Evolutionary conservation across 371 early-diverging fungal genomes (phyloP).

Genomic region (Zychaea mexicana): DNA sequence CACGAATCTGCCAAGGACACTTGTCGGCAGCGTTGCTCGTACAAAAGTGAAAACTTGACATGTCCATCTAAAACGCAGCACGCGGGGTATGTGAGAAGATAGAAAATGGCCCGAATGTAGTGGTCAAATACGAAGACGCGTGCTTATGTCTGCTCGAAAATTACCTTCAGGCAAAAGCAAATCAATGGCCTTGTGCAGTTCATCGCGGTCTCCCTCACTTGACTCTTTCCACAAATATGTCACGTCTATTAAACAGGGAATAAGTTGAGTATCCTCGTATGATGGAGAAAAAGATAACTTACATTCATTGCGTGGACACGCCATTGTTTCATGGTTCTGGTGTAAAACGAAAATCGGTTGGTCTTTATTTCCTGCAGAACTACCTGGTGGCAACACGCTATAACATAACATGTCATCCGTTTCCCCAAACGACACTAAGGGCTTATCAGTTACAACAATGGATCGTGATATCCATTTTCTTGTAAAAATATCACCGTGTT

Average conservation of each 20-base stretch:
- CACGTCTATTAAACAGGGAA: slow-evolving; percentile 16
- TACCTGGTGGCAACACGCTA: slow-evolving; percentile 39
- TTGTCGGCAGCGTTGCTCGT: slow-evolving; percentile 46
- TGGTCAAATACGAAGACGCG: no score
- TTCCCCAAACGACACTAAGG: slow-evolving; percentile 38
- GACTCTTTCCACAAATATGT: slow-evolving; percentile 36
- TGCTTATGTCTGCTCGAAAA: no score
- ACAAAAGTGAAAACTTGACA: slow-evolving; percentile 41
- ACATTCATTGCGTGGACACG: slow-evolving; percentile 67
- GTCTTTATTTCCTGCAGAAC: slow-evolving; percentile 56
- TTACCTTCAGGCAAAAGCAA: slow-evolving; percentile 26
- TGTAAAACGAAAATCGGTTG: slow-evolving; percentile 58
- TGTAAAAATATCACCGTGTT: slow-evolving; percentile 7
- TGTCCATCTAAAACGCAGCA: neutral
- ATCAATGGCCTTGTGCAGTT: slow-evolving; percentile 20
- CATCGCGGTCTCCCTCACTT: slow-evolving; percentile 27
- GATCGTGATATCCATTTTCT: slow-evolving; percentile 54
- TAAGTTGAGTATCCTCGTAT: neutral
- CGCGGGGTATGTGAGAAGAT: slow-evolving; percentile 24
- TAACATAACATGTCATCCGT: slow-evolving; percentile 36
- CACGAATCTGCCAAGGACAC: slow-evolving; percentile 21
- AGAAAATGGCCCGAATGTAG: slow-evolving; percentile 19
- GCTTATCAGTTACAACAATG: slow-evolving; percentile 50
- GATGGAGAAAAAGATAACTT: no score
- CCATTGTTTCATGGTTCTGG: slow-evolving; percentile 60